Evolutionary conservation across 1,139 yeast species (phyloP).

Genomic region (Saccharomyces hybrid): DNA sequence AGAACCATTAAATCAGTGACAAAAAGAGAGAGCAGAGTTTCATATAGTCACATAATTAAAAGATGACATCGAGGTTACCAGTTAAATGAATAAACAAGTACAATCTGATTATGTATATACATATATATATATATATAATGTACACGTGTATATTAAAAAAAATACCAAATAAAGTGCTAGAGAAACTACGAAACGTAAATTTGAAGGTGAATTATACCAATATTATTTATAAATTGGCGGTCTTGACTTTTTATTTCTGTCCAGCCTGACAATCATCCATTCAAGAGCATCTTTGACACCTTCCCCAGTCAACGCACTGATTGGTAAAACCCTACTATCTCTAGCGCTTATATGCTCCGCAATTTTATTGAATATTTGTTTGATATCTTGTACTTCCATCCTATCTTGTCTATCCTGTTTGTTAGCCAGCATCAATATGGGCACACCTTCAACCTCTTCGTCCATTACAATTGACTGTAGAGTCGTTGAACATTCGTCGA

Average conservation of each 20-base stretch:
- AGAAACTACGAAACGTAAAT: too few species aligned
- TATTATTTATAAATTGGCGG: constrained; percentile 44
- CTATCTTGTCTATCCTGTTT: constrained; percentile 87
- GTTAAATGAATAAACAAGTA: neutral
- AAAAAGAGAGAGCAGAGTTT: too few species aligned
- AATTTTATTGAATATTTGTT: constrained; percentile 71
- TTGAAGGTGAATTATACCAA: too few species aligned
- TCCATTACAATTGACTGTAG: constrained; percentile 35
- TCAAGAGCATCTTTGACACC: constrained; percentile 83
- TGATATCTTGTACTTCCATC: constrained; percentile 67
- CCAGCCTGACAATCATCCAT: constrained; percentile 73
- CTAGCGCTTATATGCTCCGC: constrained; percentile 82
- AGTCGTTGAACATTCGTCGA: constrained; percentile 70
- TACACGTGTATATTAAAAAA: neutral
- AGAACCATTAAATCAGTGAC: constrained; percentile 14
- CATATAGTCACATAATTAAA: neutral
- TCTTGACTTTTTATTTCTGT: constrained; percentile 65
- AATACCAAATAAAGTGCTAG: neutral
- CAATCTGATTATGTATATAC: neutral
- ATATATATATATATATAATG: constrained; percentile 1
- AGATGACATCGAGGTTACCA: neutral
- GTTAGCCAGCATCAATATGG: constrained; percentile 88
- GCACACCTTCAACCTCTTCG: constrained; percentile 68
- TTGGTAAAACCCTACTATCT: constrained; percentile 82
- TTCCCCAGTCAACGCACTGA: constrained; percentile 78